Evolutionary conservation across 2,329 filamentous ascomycete species (phyloP).

Genomic region (Scedosporium minutisporum): DNA sequence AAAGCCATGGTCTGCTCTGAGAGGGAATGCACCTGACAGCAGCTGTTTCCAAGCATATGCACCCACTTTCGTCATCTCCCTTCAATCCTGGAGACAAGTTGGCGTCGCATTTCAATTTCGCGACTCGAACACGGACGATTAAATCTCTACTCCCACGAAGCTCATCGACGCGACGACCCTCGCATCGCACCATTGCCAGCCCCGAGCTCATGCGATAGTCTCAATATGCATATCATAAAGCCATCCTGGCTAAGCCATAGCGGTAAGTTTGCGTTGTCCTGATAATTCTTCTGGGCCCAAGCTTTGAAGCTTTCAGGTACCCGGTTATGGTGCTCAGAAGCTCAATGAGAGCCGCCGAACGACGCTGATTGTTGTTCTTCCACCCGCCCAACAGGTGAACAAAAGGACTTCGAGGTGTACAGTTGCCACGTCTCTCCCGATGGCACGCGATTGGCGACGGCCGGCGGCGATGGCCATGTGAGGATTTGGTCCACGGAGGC

Average conservation of each 20-base stretch:
- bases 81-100: background rate
- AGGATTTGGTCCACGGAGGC: constrained; percentile 96
- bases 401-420: constrained; percentile 98
- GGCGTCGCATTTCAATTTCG: background rate
- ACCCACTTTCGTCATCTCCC: background rate
- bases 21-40: background rate
- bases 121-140: background rate
- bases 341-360: constrained; percentile 28
- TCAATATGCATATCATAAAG: constrained; percentile 76
- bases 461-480: constrained; percentile 94
- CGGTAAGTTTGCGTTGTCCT: constrained; percentile 29
- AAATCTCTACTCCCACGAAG: background rate
- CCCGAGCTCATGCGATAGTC: background rate
- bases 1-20: background rate
- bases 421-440: constrained; percentile 96
- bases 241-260: constrained; percentile 93
- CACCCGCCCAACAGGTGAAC: constrained; percentile 48
- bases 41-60: background rate
- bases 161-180: background rate
- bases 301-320: constrained; percentile 14
- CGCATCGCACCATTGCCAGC: background rate
- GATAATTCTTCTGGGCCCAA: background rate
- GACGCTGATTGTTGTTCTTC: background rate
- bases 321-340: background rate
- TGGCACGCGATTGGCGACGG: constrained; percentile 82